Percentiles rank a stretch among this genome's conserved stretches.
Evolutionary conservation across 805 yeast genomes (phyloP).

Genomic region (Myxozyma geophila): DNA sequence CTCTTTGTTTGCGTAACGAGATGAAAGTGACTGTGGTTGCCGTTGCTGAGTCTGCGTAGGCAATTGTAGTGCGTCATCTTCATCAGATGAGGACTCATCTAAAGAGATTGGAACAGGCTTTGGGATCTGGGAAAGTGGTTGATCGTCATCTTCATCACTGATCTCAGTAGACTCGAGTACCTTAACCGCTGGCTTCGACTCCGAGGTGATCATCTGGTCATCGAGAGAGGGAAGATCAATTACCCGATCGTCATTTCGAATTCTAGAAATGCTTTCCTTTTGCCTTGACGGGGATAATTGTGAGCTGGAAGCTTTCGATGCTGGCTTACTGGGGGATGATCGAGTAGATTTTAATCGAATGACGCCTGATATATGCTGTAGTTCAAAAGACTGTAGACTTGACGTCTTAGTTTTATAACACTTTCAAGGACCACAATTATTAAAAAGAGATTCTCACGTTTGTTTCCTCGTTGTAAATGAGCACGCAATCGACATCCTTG

Average conservation of each 20-base stretch:
- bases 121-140: conserved; percentile 1
- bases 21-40: conserved; percentile 4
- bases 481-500: conserved; percentile 34
- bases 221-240: conserved; percentile 25
- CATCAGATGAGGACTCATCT: conserved; percentile 19
- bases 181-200: background rate
- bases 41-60: conserved; percentile 1
- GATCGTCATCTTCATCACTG: conserved; percentile 18
- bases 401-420: background rate
- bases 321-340: conserved; percentile 16
- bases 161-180: conserved; percentile 1
- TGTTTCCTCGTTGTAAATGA: conserved; percentile 34
- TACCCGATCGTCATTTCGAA: conserved; percentile 10
- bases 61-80: conserved; percentile 24
- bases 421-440: background rate
- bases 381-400: conserved; percentile 22
- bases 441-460: conserved; percentile 12
- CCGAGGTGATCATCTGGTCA: background rate
- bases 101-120: background rate
- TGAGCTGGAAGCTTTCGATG: conserved; percentile 10
- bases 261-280: background rate
- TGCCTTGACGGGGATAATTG: conserved; percentile 16
- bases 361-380: conserved; percentile 24
- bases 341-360: conserved; percentile 29
- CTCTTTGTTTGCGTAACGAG: conserved; percentile 10